Evolutionary conservation across 176 grass and related monocot genomes (phyloP), one percentile per base, ranked within the genome.

Genomic region (Saccharum spontaneum): DNA sequence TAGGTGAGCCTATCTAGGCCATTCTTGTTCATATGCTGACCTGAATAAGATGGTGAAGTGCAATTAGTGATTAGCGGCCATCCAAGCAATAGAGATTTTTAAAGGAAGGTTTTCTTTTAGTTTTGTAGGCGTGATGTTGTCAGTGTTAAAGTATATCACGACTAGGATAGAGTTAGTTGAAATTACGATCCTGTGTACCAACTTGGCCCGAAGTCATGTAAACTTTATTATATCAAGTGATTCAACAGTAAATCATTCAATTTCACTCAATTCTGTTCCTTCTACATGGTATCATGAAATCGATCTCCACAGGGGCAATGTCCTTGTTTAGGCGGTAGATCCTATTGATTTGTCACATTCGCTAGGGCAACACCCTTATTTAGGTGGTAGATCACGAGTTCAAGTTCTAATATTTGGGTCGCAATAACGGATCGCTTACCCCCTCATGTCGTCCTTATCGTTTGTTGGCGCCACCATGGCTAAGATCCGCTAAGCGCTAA

Each of bases 1-100:
- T 28, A 28, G 20, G 30, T 80, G 28, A 66, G 81, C 44, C 69
- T 38, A 71, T 34, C 59, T 67, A 43, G 24, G 23, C 30, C 36
- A 55, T 59, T 86, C 22, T 40, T 84, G 39, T 77, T 73, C 37
- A 70, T 28, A 68, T 88, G n/a, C 41, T 88, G 64, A 67, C 57
- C 20, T 88, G 65, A 18, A 79, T 10, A 52, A 75, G 14, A 18
- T 52, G 6, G 45, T 74, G 43, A 33, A 74, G n/a, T 73, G 39
- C 69, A 45, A 72, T 46, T 73, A 26, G 2, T 73, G 43, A 73
- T 73, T 48, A 30, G 46, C 0, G 44, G 16, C 14, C 24, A 50
- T 75, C 45, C 28, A 36, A 18, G 30, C 31, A 11, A 52, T 75
- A 75, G 46, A 75, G 48, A 9, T 13, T 34, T 12, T 54, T 33